Percentiles rank a stretch among this genome's conserved stretches.
These are phyloP conservation scores for Ramicandelaber brevisporus DNA, from an alignment of 192 early-diverging fungal species.

Conservation along the genomic window DNA sequence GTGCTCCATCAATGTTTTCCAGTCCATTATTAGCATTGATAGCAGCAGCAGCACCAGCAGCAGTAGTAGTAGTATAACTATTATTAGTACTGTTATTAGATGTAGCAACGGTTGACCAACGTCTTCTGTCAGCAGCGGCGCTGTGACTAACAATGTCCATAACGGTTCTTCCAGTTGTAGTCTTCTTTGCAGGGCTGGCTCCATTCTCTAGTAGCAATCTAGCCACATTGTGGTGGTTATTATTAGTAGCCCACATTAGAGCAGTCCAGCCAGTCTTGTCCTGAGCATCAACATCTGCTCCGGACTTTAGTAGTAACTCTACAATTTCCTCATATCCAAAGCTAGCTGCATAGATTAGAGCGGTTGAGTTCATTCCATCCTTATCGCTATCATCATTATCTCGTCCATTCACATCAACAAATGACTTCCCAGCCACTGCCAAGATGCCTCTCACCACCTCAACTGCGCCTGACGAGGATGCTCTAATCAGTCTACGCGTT, in stretches of 20 bases:
- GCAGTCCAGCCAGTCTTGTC: slow-evolving; percentile 79
- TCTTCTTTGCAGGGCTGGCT: slow-evolving; percentile 39
- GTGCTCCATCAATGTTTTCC: no score
- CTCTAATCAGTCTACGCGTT: no score
- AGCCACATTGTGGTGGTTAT: slow-evolving; percentile 47
- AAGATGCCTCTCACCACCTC: no score
- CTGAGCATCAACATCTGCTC: slow-evolving; percentile 43
- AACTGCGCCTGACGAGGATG: no score
- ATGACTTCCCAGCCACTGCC: no score
- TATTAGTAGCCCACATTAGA: slow-evolving; percentile 74
- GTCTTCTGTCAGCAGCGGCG: no score
- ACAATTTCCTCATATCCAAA: slow-evolving; percentile 60
- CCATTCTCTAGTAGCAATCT: slow-evolving; percentile 48
- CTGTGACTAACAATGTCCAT: slow-evolving; percentile 33
- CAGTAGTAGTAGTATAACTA: no score
- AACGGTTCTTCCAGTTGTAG: slow-evolving; percentile 41
- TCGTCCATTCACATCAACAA: slow-evolving; percentile 47
- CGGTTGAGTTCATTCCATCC: no score
- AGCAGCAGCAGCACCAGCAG: no score
- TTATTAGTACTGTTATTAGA: no score
- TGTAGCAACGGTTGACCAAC: no score
- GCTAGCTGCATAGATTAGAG: slow-evolving; percentile 68
- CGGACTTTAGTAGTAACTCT: slow-evolving; percentile 34
- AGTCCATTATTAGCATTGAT: no score
- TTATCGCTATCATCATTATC: slow-evolving; percentile 88